phyloP scores from a whole-genome alignment of 1,284 basidiomycete species.

The Hypsizygus ulmarius region DNA sequence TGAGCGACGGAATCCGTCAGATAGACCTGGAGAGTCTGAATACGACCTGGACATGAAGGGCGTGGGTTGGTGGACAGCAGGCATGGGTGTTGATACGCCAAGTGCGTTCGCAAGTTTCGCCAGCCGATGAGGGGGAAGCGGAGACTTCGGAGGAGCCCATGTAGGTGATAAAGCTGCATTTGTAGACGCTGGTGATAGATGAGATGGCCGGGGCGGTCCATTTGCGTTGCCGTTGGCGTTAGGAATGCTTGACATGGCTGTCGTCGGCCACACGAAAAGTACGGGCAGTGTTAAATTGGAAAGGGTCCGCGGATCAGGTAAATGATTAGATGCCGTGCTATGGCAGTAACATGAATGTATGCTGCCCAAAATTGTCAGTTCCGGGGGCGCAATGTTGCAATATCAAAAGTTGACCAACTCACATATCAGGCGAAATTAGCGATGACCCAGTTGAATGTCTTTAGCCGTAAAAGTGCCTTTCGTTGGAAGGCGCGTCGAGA shows the following conservation, averaged over 20 bases:
- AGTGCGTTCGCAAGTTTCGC: conserved; percentile 81
- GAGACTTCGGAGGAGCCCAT: conserved; percentile 66
- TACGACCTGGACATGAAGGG: conserved; percentile 36
- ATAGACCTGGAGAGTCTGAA: conserved; percentile 31
- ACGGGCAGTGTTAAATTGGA: background rate
- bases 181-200: conserved; percentile 23
- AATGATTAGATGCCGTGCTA: conserved; percentile 7
- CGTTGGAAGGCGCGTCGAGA: background rate
- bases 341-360: conserved; percentile 13
- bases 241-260: conserved; percentile 24
- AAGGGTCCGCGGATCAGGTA: background rate
- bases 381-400: conserved; percentile 1
- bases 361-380: conserved; percentile 12
- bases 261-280: background rate
- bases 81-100: conserved; percentile 70
- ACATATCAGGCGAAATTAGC: conserved; percentile 13
- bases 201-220: conserved; percentile 25
- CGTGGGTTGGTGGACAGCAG: conserved; percentile 41
- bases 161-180: conserved; percentile 29
- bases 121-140: conserved; percentile 69
- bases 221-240: conserved; percentile 16
- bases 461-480: background rate
- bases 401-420: conserved; percentile 7
- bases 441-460: background rate
- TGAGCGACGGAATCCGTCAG: conserved; percentile 50